A percentile compares a stretch with the other conserved stretches of the same genome.
Conservation (phyloP, 1,139 yeast species). For the Keqinozyma sinolaborantium region DNA sequence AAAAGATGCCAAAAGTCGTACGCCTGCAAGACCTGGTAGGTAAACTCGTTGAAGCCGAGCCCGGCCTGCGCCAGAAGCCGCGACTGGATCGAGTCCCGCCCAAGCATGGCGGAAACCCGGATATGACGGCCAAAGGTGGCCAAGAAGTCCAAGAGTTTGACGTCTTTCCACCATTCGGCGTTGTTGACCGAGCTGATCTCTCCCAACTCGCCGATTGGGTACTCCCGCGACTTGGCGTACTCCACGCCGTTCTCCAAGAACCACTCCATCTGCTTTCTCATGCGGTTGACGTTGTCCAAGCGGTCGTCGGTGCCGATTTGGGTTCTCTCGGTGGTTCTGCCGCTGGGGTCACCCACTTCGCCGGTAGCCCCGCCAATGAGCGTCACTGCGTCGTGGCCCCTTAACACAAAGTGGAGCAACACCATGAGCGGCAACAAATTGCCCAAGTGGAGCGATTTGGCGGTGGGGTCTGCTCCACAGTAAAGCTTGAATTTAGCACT, state of each 20-base stretch:
- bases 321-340: constrained; percentile 72
- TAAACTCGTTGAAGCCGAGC: constrained; percentile 88
- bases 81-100: constrained; percentile 81
- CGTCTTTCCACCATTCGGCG: constrained; percentile 79
- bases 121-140: constrained; percentile 76
- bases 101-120: constrained; percentile 82
- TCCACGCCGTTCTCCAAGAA: constrained; percentile 64
- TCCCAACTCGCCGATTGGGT: constrained; percentile 36
- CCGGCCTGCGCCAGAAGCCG: constrained; percentile 70
- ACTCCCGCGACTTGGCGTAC: constrained; percentile 57
- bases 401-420: constrained; percentile 71
- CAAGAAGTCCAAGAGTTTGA: constrained; percentile 73
- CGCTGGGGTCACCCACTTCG: constrained; percentile 95
- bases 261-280: constrained; percentile 56
- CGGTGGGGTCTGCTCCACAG: constrained; percentile 98
- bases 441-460: constrained; percentile 84
- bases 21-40: constrained; percentile 91
- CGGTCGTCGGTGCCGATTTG: constrained; percentile 52
- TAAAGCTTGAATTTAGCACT: constrained; percentile 54
- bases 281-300: constrained; percentile 55
- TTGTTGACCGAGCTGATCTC: constrained; percentile 54
- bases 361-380: constrained; percentile 99
- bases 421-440: constrained; percentile 85
- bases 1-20: constrained; percentile 88
- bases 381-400: constrained; percentile 82